A percentile compares a stretch with the other conserved stretches of the same genome.
Conservation (phyloP, 768 basidiomycete species). For the Collybia nuda region DNA sequence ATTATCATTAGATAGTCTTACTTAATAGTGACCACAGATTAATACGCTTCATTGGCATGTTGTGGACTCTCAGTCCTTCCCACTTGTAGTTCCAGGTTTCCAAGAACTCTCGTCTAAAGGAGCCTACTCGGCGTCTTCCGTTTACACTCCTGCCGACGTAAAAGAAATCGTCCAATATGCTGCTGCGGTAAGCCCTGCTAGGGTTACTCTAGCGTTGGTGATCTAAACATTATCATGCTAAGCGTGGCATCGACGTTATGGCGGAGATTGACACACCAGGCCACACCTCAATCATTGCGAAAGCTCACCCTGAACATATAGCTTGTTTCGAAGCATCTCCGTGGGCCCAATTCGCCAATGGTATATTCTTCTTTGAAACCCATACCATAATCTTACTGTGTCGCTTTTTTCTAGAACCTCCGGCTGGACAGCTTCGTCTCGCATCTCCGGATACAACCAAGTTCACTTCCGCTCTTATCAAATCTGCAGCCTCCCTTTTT, state of each 20-base stretch:
- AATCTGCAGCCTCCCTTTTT: slow-evolving; percentile 47
- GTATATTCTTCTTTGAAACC: slow-evolving; percentile 23
- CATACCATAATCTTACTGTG: background rate
- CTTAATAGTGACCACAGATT: slow-evolving; percentile 35
- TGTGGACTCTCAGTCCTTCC: slow-evolving; percentile 81
- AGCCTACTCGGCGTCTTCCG: slow-evolving; percentile 58
- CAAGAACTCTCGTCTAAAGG: slow-evolving; percentile 60
- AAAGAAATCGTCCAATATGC: slow-evolving; percentile 66
- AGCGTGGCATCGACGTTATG: slow-evolving; percentile 77
- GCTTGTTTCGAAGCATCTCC: slow-evolving; percentile 65
- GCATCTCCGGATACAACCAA: slow-evolving; percentile 54
- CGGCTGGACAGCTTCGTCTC: slow-evolving; percentile 81
- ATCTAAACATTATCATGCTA: background rate
- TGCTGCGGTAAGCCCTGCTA: slow-evolving; percentile 49
- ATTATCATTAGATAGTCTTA: slow-evolving; percentile 19
- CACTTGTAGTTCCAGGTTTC: slow-evolving; percentile 61
- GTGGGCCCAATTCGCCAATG: slow-evolving; percentile 61
- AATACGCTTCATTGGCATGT: slow-evolving; percentile 87
- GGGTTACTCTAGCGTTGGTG: background rate
- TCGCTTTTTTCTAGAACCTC: slow-evolving; percentile 52
- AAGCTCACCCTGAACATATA: slow-evolving; percentile 72
- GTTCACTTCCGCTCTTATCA: slow-evolving; percentile 60
- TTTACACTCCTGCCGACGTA: slow-evolving; percentile 60
- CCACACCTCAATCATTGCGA: slow-evolving; percentile 68
- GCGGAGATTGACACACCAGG: slow-evolving; percentile 84